phyloP scores from a whole-genome alignment of 371 early-diverging fungal genomes.

The Gilbertella persicaria region DNA sequence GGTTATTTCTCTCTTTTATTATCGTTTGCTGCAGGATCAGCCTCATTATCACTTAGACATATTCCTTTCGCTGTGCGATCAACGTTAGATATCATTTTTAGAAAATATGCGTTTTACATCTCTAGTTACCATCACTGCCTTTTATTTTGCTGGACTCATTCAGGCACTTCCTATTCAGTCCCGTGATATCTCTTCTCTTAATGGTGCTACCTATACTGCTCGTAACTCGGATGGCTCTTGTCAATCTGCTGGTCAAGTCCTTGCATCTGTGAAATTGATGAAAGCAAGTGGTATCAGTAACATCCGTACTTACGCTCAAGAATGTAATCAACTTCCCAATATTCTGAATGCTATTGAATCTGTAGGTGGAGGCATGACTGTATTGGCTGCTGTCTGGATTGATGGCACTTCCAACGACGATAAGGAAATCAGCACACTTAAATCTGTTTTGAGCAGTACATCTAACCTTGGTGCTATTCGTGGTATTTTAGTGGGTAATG shows the following conservation, averaged over 20 bases:
- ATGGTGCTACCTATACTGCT: slow-evolving; percentile 34
- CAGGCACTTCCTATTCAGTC: slow-evolving; percentile 30
- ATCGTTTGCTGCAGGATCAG: slow-evolving; percentile 8
- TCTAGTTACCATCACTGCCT: slow-evolving; percentile 13
- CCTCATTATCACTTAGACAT: neutral
- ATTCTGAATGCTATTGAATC: slow-evolving; percentile 34
- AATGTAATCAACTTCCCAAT: slow-evolving; percentile 40
- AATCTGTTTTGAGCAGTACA: slow-evolving; percentile 7
- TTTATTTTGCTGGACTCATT: slow-evolving; percentile 21
- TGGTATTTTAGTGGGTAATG: slow-evolving; percentile 50
- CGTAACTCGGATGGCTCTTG: slow-evolving; percentile 37
- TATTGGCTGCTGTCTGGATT: slow-evolving; percentile 48
- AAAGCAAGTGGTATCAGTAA: slow-evolving; percentile 32
- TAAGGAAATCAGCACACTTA: slow-evolving; percentile 31
- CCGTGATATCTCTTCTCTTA: slow-evolving; percentile 5
- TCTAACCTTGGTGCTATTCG: slow-evolving; percentile 19
- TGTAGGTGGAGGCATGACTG: slow-evolving; percentile 37
- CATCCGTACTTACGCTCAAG: slow-evolving; percentile 53
- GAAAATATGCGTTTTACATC: slow-evolving; percentile 19
- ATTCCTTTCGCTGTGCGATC: neutral
- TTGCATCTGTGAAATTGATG: slow-evolving; percentile 26
- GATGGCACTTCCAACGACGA: slow-evolving; percentile 34
- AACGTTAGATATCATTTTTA: neutral
- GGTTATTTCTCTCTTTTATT: neutral
- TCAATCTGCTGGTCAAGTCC: slow-evolving; percentile 29